Conservation (phyloP, 495 filamentous ascomycete genomes). For the Cetradonia linearis region DNA sequence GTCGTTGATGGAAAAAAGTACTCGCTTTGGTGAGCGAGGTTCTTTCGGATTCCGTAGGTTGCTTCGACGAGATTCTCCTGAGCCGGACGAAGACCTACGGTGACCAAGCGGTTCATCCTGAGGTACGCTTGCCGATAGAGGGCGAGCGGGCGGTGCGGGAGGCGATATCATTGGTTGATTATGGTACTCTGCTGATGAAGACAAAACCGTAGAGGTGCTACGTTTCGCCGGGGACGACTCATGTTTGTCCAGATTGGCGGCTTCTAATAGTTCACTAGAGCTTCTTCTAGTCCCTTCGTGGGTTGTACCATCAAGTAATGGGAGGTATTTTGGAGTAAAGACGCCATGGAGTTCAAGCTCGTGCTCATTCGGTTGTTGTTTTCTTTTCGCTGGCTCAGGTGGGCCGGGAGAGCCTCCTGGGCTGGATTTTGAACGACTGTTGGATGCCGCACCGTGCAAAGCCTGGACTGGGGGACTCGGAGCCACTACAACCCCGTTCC, state of each 20-base stretch:
- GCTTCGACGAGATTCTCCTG: slow-evolving; percentile 21
- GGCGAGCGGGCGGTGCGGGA: slow-evolving; percentile 6
- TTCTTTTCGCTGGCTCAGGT: slow-evolving; percentile 2
- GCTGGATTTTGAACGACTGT: not conserved
- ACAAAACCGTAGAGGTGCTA: slow-evolving; percentile 11
- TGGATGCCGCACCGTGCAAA: not conserved
- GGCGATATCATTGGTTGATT: slow-evolving; percentile 12
- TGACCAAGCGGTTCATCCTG: slow-evolving; percentile 12
- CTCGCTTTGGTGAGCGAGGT: slow-evolving; percentile 24
- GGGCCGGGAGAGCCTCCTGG: slow-evolving; percentile 10
- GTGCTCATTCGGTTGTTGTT: slow-evolving; percentile 34
- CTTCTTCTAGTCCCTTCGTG: not conserved
- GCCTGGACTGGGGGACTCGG: not conserved
- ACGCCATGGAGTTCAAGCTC: slow-evolving; percentile 49
- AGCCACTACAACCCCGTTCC: too few relatives aligned
- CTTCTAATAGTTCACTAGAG: not conserved
- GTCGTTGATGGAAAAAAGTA: slow-evolving; percentile 24
- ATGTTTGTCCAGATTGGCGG: not conserved
- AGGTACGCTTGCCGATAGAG: slow-evolving; percentile 21
- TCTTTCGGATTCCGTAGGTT: slow-evolving; percentile 24
- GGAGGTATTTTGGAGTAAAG: slow-evolving; percentile 50
- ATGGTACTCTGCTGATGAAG: slow-evolving; percentile 18
- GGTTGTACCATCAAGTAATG: slow-evolving; percentile 31
- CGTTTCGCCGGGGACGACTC: not conserved
- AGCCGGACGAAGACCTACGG: slow-evolving; percentile 20